Base-by-base conservation (phyloP, 164 flowering plant species). In the Buxus sempervirens region DNA sequence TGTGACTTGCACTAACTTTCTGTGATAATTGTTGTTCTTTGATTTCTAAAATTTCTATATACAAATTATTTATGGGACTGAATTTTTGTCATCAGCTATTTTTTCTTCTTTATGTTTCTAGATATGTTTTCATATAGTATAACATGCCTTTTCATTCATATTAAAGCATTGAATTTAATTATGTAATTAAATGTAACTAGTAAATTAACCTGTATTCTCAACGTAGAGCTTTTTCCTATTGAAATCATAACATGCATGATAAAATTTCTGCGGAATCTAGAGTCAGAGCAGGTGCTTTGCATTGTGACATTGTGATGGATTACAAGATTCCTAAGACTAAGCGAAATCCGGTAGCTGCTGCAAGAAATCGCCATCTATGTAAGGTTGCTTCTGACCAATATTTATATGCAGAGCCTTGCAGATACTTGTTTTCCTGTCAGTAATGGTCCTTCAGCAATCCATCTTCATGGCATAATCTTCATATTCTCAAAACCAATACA, bases 261-360 rank as follows among this genome's bases (percentile, higher is more conserved):
- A 55, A 16, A 23, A 25, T 13, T 68, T 59, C 65, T 65, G 12
- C 54, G 79, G 60, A 32, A 74, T 79, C 62, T 90, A 92, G 99
- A 88, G 82, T 74, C 78, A 83, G 5, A 74, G 86, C 76, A 87
- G 82, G 77, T 95, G 99, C 86, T 83, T 76, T 95, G 81, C 97
- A 92, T 77, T 95, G 99, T 83, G 97, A 92, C 74, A 75, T 53
- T 27, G 73, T 81, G 60, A 75, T 82, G 78, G 75, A 82, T 61
- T 73, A 84, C 73, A 87, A 85, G 81, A 64, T 80, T 23, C 75
- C 64, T 28, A 90, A 88, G 73, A 72, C 74, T 60, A 95, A 89
- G 81, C 92, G 99, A 80, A 92, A 95, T 74, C 94, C 96, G 62
- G 97, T 97, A 25, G 97, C 97, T 65, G 88, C 87, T 75, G 89